A percentile compares a stretch with the other conserved stretches of the same genome.
Evolutionary conservation across 305 asterid species (phyloP).

Genomic region (Fraxinus greggii): DNA sequence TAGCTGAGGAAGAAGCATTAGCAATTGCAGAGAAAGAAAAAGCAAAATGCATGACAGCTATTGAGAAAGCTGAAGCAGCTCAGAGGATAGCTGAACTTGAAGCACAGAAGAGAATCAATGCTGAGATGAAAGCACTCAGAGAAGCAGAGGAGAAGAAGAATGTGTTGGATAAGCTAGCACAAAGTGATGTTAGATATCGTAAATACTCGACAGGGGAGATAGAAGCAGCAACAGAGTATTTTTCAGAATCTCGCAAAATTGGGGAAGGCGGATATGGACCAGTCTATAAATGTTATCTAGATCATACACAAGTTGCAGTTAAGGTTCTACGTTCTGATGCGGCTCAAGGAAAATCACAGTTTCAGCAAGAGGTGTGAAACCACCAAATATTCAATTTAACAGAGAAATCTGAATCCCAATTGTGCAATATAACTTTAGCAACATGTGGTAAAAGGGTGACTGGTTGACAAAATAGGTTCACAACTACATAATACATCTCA

Average conservation of each 20-base stretch:
- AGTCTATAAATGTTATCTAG: slow-evolving; percentile 61
- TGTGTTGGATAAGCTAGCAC: slow-evolving; percentile 50
- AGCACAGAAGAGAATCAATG: slow-evolving; percentile 61
- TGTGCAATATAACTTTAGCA: background rate
- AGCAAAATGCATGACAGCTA: slow-evolving; percentile 70
- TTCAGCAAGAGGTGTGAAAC: slow-evolving; percentile 75
- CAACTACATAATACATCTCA: background rate
- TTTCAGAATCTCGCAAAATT: slow-evolving; percentile 55
- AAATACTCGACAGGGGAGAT: slow-evolving; percentile 37
- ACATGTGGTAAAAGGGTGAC: background rate
- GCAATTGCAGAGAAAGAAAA: slow-evolving; percentile 75
- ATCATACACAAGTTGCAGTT: slow-evolving; percentile 78
- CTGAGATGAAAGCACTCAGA: slow-evolving; percentile 63
- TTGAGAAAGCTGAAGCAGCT: slow-evolving; percentile 84
- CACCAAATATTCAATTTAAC: background rate
- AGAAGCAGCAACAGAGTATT: slow-evolving; percentile 67
- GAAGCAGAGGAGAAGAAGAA: slow-evolving; percentile 77
- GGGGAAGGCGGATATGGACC: slow-evolving; percentile 97
- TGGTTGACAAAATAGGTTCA: background rate
- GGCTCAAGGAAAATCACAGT: slow-evolving; percentile 82
- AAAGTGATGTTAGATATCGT: slow-evolving; percentile 48
- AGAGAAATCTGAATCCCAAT: background rate
- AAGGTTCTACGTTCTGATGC: slow-evolving; percentile 93
- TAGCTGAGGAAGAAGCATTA: slow-evolving; percentile 76
- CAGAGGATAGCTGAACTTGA: slow-evolving; percentile 83